Evolutionary conservation across 1,284 basidiomycete genomes (phyloP).

Genomic region (Fomitopsis schrenkii): DNA sequence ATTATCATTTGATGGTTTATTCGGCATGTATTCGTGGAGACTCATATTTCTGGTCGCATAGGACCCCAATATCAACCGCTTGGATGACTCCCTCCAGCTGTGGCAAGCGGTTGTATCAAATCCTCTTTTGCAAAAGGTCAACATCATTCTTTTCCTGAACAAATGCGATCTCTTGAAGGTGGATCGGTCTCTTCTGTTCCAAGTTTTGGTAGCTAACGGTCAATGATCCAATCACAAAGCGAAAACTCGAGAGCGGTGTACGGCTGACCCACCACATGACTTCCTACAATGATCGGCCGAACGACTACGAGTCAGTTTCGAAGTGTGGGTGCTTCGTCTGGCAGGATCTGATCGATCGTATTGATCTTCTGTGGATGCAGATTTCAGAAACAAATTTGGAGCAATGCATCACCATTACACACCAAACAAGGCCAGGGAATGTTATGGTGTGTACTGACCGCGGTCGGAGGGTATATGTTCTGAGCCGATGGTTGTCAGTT

Average conservation of each 20-base stretch:
- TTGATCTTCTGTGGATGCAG: conserved; percentile 30
- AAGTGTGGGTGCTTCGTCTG: conserved; percentile 48
- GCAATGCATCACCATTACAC: conserved; percentile 62
- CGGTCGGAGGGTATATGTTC: conserved; percentile 1
- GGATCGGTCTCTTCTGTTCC: background rate
- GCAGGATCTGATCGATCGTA: background rate
- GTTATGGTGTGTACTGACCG: conserved; percentile 50
- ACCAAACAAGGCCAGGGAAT: conserved; percentile 64
- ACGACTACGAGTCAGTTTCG: conserved; percentile 68
- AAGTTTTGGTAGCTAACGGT: background rate
- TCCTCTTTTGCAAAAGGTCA: conserved; percentile 61
- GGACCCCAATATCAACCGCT: conserved; percentile 66
- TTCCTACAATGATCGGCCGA: conserved; percentile 64
- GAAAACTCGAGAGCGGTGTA: conserved; percentile 74
- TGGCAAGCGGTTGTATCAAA: conserved; percentile 69
- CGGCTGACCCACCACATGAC: conserved; percentile 62
- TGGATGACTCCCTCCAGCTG: conserved; percentile 70
- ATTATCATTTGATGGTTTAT: background rate
- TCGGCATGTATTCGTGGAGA: background rate
- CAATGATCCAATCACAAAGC: conserved; percentile 11
- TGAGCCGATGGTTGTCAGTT: conserved; percentile 35
- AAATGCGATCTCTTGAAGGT: conserved; percentile 73
- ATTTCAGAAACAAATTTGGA: conserved; percentile 70
- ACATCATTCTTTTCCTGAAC: conserved; percentile 74
- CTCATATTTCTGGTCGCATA: conserved; percentile 22